phyloP scores from a whole-genome alignment of 768 basidiomycete genomes.

The Kwoniella dejecticola region DNA sequence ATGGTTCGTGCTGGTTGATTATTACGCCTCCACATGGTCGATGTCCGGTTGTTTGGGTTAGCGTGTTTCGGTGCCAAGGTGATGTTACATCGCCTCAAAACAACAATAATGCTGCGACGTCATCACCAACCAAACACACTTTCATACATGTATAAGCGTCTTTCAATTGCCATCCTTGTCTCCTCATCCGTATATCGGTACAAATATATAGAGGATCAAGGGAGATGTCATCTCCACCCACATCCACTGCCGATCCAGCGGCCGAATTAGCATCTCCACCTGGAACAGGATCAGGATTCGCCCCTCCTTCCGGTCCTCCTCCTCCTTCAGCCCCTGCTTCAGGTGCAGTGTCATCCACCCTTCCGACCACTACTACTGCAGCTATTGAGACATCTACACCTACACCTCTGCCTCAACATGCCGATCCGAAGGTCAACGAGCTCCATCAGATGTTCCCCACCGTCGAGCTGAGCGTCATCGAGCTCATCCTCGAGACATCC shows the following conservation, averaged over 20 bases:
- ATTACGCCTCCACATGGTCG: too few relatives aligned
- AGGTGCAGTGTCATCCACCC: conserved; percentile 3
- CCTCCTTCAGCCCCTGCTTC: too few relatives aligned
- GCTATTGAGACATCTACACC: background rate
- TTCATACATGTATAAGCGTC: too few relatives aligned
- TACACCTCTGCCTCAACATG: background rate
- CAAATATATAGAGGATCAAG: conserved; percentile 1
- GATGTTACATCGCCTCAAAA: conserved; percentile 1
- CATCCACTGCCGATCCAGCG: background rate
- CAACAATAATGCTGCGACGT: conserved; percentile 1
- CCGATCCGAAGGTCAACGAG: conserved; percentile 38
- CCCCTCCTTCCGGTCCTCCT: too few relatives aligned
- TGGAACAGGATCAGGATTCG: too few relatives aligned
- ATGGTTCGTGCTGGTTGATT: conserved; percentile 1
- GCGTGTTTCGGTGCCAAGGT: conserved; percentile 8
- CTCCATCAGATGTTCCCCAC: conserved; percentile 52
- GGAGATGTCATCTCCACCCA: conserved; percentile 9
- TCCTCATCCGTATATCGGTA: too few relatives aligned
- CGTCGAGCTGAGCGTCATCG: conserved; percentile 51
- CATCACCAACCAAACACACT: background rate
- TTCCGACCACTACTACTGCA: background rate
- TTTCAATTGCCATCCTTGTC: too few relatives aligned
- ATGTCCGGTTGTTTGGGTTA: too few relatives aligned
- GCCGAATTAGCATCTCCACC: background rate
- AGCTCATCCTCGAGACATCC: conserved; percentile 51